Evolutionary conservation across 495 filamentous ascomycete species (phyloP), one percentile per base, ranked within the genome.

Genomic region (Mycothermus thermophilus): DNA sequence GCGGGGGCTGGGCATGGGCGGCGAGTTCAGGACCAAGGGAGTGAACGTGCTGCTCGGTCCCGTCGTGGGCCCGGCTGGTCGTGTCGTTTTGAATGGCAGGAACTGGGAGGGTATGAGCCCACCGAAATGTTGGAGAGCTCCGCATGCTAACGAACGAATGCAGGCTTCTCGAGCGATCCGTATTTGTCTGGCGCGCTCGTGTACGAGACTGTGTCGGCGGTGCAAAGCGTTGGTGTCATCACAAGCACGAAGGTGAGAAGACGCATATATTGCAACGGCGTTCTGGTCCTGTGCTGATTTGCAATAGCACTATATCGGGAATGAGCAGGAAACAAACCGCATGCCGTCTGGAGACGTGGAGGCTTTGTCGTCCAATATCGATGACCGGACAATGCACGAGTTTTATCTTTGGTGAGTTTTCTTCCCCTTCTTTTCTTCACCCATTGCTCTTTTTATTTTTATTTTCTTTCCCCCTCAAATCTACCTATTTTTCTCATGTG

Each of bases 301-400:
- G 7, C n/a, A 6, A 2, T 15, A 63, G 60, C 75, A 81, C 48
- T 78, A 63, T 41, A 72, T 81, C 28, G 70, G 48, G 18, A 74
- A 79, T 39, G 77, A 81, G 42, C 77, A 81, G 53, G 75, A 81
- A 42, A 66, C 64, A 1, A 63, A 79, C 47, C 63, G 80, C 13
- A 78, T 61, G 19, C 64, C 66, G 34, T 44, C 16, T 16, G 44
- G 40, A 14, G 58, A 62, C 8, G 48, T 69, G 0, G 50, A 70
- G 30, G 56, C 69, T 1, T 53, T 77, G 9, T 77, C 71, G 7
- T 65, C 71, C 4, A 76, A 77, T 27, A 69, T 80, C 15, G 75
- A 78, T 33, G 76, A 84, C 44, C 61, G 69, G 30, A 79, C 78
- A 0, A 57, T 83, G 43, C 79, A 83, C 45, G 78, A 83, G 51